Percentiles rank a stretch among this genome's conserved stretches.
Conservation (phyloP, 176 grass and related monocot genomes). For the Pontederia crassipes region DNA sequence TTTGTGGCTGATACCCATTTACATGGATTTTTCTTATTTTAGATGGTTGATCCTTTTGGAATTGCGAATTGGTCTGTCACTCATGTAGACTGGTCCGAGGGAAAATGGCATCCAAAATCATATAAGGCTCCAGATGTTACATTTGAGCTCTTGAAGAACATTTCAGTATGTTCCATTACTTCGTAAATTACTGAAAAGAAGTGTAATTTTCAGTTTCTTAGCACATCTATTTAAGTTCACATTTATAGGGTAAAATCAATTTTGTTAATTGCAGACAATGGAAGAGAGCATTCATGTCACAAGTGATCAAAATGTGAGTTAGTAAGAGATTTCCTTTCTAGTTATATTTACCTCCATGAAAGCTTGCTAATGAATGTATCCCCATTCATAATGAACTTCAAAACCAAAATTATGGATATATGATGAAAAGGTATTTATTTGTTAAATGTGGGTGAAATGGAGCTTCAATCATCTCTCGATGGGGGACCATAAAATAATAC, state of each 20-base stretch:
- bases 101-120: conserved; percentile 94
- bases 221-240: not conserved
- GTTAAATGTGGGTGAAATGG: too few species aligned
- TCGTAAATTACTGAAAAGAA: not conserved
- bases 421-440: too few species aligned
- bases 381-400: not conserved
- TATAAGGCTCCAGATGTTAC: conserved; percentile 73
- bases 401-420: too few species aligned
- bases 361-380: not conserved
- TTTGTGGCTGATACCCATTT: conserved; percentile 17
- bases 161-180: conserved; percentile 44
- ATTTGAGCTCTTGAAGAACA: conserved; percentile 78
- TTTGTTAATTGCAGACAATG: conserved; percentile 43
- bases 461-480: too few species aligned
- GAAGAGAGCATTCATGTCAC: conserved; percentile 76
- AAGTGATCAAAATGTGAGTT: conserved; percentile 71
- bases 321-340: not conserved
- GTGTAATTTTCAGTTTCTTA: not conserved
- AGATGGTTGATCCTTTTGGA: conserved; percentile 94
- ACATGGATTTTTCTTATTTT: conserved; percentile 10
- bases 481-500: too few species aligned
- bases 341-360: not conserved
- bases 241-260: not conserved
- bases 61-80: conserved; percentile 96
- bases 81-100: conserved; percentile 96